Conservation (phyloP, 176 grass and related monocot genomes). For the Rhipidocladum racemiflorum region DNA sequence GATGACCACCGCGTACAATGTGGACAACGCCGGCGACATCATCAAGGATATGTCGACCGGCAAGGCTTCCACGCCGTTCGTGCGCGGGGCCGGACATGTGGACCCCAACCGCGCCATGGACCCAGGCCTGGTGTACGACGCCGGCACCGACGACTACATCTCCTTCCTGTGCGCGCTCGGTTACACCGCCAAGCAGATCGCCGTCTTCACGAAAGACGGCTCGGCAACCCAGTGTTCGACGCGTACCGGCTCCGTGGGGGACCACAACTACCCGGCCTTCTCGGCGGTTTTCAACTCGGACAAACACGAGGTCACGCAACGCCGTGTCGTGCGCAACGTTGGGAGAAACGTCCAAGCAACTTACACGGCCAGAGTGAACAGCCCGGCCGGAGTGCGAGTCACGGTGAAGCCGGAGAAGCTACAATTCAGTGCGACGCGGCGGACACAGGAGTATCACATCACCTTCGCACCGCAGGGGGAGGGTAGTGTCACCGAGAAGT, state of each 20-base stretch:
- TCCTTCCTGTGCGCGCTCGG: constrained; percentile 50
- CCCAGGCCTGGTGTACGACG: constrained; percentile 55
- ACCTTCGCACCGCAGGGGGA: not conserved
- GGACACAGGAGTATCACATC: not conserved
- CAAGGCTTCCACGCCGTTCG: constrained; percentile 37
- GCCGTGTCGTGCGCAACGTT: constrained; percentile 52
- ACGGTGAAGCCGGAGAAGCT: constrained; percentile 45
- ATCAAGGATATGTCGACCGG: constrained; percentile 49
- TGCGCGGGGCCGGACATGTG: constrained; percentile 59
- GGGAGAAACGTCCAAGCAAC: not conserved
- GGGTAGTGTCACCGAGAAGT: not conserved
- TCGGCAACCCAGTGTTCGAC: not conserved
- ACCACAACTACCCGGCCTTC: constrained; percentile 57
- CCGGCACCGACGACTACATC: constrained; percentile 45
- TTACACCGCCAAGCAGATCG: constrained; percentile 22
- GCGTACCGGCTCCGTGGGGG: constrained; percentile 20
- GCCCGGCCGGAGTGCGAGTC: constrained; percentile 37
- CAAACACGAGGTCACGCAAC: constrained; percentile 20
- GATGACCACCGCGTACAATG: constrained; percentile 55
- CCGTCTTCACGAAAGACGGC: constrained; percentile 16
- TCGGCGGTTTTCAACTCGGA: constrained; percentile 23
- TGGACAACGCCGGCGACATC: constrained; percentile 40
- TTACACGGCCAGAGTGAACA: constrained; percentile 21
- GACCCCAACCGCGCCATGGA: constrained; percentile 43
- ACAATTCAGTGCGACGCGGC: constrained; percentile 24